Conservation (phyloP, 176 grass and related monocot species). For the Rhynchospora pubera region DNA sequence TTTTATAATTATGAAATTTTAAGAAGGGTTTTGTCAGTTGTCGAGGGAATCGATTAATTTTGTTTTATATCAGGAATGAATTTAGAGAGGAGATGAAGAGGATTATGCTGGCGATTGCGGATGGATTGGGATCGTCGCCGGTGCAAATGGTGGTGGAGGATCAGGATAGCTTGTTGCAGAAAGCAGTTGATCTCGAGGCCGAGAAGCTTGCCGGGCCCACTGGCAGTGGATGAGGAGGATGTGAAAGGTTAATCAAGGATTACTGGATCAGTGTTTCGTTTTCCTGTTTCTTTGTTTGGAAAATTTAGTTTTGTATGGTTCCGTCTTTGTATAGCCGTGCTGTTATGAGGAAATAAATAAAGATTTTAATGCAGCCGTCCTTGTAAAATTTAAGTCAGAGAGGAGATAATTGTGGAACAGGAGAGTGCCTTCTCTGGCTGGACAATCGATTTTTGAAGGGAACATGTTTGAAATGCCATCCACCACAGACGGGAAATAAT, state of each 20-base stretch:
- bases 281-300: not conserved
- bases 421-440: too few relatives aligned
- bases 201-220: slow-evolving; percentile 29
- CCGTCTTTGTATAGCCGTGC: not conserved
- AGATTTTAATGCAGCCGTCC: not conserved
- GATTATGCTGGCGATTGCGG: slow-evolving; percentile 89
- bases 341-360: not conserved
- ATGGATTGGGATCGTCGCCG: slow-evolving; percentile 75
- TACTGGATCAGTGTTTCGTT: not conserved
- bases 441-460: too few relatives aligned
- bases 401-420: too few relatives aligned
- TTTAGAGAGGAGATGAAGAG: slow-evolving; percentile 63
- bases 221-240: not conserved
- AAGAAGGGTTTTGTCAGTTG: not conserved
- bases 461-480: too few relatives aligned
- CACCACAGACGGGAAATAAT: too few relatives aligned
- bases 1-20: too few relatives aligned
- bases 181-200: slow-evolving; percentile 80
- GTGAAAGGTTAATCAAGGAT: not conserved
- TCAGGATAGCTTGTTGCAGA: slow-evolving; percentile 51
- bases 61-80: not conserved
- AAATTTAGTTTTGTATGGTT: not conserved
- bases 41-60: not conserved
- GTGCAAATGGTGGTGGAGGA: slow-evolving; percentile 76
- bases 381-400: too few relatives aligned